Evolutionary conservation across 768 basidiomycete genomes (phyloP), one percentile per base, ranked within the genome.

Genomic region (Phlebiopsis gigantea): DNA sequence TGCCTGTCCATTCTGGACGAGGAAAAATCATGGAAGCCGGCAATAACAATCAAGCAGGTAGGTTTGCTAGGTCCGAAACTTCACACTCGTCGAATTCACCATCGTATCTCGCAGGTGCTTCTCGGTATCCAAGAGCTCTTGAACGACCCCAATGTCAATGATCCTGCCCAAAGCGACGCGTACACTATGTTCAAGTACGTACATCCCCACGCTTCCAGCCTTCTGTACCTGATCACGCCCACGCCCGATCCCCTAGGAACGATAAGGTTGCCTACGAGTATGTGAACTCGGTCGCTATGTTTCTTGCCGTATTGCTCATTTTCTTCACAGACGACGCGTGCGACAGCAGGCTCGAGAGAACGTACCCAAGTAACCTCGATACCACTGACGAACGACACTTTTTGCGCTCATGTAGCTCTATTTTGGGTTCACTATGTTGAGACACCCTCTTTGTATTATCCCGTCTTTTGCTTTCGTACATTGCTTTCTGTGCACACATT

Each of bases 1-100:
- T 98, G 96, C 71, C 77, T 99, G 26, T 98, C 95, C 10, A 99
- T 99, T 66, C 74, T 99, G 53, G 96, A 98, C 66, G 97, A 99
- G 69, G 97, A 99, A 73, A 98, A 99, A 71, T 88, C 87, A 1
- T 99, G 97, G 97, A 98, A 98, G 69, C 94, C 97, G 24, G 91
- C 94, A 6, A 98, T 99, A 64, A 98, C 97, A 1, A 94, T 99
- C 74, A 99, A 98, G 72, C 97, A 98, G 81, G 96, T 90, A 24
- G 39, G 73, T 34, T 31, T 4, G 46, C 29, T 25, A 53, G 21
- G 2, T 39, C 43, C 41, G 50, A 5, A 46, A 46, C 19, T 3
- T 42, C 19, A 30, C 28, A 12, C 51, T 25, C 9, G 29, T 49
- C 34, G 34, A 39, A 34, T 39, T 43, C 31, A 34, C 34, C 31